These are phyloP conservation scores for Yarrowia sp. DNA, from an alignment of 805 yeast species.

Conservation along the genomic window DNA sequence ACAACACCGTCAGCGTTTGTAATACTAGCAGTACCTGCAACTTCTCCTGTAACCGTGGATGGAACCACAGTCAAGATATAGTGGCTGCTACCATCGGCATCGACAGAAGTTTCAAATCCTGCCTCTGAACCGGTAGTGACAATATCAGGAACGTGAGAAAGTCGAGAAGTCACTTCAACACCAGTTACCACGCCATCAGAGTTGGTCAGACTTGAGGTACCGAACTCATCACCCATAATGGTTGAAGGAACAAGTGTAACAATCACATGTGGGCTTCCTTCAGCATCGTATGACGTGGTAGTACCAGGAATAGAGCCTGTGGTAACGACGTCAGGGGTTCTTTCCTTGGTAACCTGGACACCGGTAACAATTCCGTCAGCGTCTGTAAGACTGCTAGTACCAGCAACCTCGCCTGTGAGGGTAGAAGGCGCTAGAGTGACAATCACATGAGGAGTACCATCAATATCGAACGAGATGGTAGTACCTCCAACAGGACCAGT, in stretches of 20 bases:
- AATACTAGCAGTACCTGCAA: background rate
- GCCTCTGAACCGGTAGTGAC: background rate
- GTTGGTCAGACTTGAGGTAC: background rate
- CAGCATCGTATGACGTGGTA: too few species aligned
- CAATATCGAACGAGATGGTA: background rate
- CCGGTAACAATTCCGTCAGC: background rate
- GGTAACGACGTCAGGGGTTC: background rate
- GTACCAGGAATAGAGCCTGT: background rate
- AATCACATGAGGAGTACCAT: background rate
- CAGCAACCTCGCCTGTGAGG: background rate
- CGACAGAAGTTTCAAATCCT: background rate
- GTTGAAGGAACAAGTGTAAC: background rate
- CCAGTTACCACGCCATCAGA: background rate
- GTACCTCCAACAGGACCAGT: background rate
- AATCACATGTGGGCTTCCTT: too few species aligned
- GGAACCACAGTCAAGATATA: background rate
- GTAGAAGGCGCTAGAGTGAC: background rate
- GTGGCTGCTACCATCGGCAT: background rate
- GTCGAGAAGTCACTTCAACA: background rate
- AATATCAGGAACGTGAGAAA: background rate
- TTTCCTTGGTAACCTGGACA: background rate
- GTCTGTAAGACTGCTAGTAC: background rate
- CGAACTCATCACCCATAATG: background rate
- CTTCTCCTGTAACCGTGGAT: background rate
- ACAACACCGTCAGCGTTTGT: background rate